Evolutionary conservation across 108 stramenopile species (phyloP).

Genomic region (Aurantiochytrium sp.): DNA sequence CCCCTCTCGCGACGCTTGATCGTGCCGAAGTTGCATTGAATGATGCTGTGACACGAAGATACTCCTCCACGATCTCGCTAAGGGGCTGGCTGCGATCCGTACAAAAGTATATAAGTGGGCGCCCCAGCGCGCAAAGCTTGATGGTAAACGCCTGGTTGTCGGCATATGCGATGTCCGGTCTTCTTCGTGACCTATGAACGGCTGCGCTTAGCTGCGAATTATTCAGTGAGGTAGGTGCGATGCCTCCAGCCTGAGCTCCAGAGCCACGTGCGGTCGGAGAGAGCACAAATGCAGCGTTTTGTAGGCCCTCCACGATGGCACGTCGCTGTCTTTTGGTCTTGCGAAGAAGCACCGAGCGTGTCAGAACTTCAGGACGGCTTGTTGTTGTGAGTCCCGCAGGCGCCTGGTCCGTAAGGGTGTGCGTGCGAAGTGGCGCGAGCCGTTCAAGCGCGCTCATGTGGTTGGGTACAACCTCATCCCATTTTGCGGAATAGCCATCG

Average conservation of each 20-base stretch:
- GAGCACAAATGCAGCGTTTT: background rate
- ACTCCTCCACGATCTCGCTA: background rate
- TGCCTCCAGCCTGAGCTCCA: too few species aligned
- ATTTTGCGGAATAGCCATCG: background rate
- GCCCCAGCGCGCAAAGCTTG: background rate
- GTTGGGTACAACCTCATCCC: background rate
- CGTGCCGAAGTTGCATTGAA: background rate
- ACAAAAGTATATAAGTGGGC: background rate
- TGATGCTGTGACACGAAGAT: background rate
- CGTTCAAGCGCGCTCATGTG: background rate
- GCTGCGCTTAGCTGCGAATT: too few species aligned
- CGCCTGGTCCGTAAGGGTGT: background rate
- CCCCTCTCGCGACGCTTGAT: too few species aligned
- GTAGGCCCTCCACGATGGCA: background rate
- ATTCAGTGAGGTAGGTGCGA: too few species aligned
- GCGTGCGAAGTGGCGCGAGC: background rate
- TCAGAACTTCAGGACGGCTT: background rate
- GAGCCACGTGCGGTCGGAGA: background rate
- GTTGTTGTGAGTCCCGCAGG: background rate
- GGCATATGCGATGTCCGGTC: background rate
- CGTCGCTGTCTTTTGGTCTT: background rate
- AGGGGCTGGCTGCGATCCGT: background rate
- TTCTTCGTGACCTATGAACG: background rate
- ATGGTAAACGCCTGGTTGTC: background rate
- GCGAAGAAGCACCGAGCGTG: background rate